Evolutionary conservation across 805 yeast genomes (phyloP), one percentile per base, ranked within the genome.

Genomic region (Candida rishiriensis): DNA sequence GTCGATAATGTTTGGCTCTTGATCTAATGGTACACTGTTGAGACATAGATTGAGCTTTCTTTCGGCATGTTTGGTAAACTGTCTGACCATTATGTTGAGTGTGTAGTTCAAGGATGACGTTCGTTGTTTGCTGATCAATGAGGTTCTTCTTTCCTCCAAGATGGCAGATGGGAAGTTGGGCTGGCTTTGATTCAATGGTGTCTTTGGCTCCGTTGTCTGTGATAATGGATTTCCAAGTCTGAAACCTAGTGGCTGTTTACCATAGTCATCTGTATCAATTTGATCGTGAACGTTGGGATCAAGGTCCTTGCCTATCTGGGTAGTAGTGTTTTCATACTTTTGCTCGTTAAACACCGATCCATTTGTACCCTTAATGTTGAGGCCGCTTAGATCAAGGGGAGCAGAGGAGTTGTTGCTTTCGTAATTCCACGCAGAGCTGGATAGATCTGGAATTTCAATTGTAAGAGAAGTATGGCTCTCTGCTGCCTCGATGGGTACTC

Each of bases 61-160:
- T 59, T 95, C 99, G 0, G 98, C 95, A 53, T 85, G 84, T 44
- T 97, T 81, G 10, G 95, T 96, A 67, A 93, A 93, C 66, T 91
- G 96, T 2, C 98, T 88, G 61, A 95, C 95, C 34, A 95, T 74
- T 21, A 95, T 89, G 63, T 95, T 97, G 42, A 95, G 69, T 0
- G 98, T 93, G 60, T 93, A 93, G 56, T 90, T 97, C 1, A 65
- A 65, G 5, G 61, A 57, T 0, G 95, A 83, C 0, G 90, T 87
- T 74, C 57, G 84, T 81, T 41, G 53, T 36, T 38, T 50, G 38
- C 39, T 39, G 8, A 40, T 44, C 29, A 42, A 35, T 16, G 46
- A 43, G 0, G 91, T 84, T 0, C 90, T 87, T 73, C 56, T 82
- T 84, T 41, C 54, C 26, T 41, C 53, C 17, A 45, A 37, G 28